Evolutionary conservation across 1,284 basidiomycete species (phyloP).

Genomic region (Coriolopsis trogii): DNA sequence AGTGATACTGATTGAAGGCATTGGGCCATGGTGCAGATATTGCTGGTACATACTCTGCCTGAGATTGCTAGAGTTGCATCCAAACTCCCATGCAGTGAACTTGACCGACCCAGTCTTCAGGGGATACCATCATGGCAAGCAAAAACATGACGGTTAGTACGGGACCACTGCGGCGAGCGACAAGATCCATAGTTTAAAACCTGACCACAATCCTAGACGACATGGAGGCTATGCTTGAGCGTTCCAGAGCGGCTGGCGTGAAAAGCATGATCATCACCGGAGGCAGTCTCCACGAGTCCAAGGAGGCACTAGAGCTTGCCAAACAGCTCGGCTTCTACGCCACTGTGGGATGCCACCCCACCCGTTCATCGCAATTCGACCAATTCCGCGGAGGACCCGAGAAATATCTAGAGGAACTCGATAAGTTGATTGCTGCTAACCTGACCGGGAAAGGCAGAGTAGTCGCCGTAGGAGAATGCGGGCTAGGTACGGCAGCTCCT

Average conservation of each 20-base stretch:
- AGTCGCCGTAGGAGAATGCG: slow-evolving; percentile 87
- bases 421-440: slow-evolving; percentile 58
- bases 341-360: slow-evolving; percentile 88
- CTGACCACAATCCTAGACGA: too few relatives aligned
- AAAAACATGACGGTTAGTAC: slow-evolving; percentile 57
- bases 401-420: slow-evolving; percentile 67
- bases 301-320: slow-evolving; percentile 65
- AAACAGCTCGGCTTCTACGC: slow-evolving; percentile 64
- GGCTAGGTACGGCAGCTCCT: slow-evolving; percentile 60
- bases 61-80: too few relatives aligned
- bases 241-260: slow-evolving; percentile 70
- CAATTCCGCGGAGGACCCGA: slow-evolving; percentile 59
- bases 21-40: slow-evolving; percentile 48
- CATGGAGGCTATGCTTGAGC: slow-evolving; percentile 59
- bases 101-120: slow-evolving; percentile 65
- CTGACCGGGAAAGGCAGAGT: slow-evolving; percentile 59
- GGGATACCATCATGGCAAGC: slow-evolving; percentile 53
- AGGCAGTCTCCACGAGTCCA: slow-evolving; percentile 71
- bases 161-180: too few relatives aligned
- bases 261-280: slow-evolving; percentile 84
- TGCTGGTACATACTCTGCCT: too few relatives aligned
- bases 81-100: slow-evolving; percentile 56
- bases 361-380: slow-evolving; percentile 79
- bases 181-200: too few relatives aligned
- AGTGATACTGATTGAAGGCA: too few relatives aligned